phyloP scores from a whole-genome alignment of 2,329 filamentous ascomycete species.

The Beauveria medogensis region DNA sequence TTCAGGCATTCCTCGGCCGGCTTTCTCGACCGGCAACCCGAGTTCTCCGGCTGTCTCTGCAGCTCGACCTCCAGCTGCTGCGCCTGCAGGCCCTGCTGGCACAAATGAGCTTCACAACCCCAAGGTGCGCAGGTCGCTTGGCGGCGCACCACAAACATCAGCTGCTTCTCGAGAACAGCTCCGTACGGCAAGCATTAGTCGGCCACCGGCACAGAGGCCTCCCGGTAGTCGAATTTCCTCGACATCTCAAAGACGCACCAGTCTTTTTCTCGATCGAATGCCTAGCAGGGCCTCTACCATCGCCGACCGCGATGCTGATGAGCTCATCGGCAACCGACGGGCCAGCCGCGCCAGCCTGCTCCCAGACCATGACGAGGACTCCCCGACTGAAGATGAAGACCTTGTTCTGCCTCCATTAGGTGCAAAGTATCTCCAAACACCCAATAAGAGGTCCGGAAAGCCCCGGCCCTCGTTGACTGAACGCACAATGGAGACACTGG shows the following conservation, averaged over 20 bases:
- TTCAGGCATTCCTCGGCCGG: constrained; percentile 25
- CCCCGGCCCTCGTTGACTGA: constrained; percentile 62
- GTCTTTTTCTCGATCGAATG: constrained; percentile 10
- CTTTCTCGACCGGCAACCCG: constrained; percentile 16
- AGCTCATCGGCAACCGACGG: not conserved
- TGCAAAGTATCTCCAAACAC: constrained; percentile 14
- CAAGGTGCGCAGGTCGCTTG: constrained; percentile 29
- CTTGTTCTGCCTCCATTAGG: not conserved
- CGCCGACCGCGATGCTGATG: constrained; percentile 7
- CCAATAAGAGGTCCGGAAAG: constrained; percentile 19
- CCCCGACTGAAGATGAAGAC: not conserved
- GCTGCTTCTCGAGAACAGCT: constrained; percentile 31
- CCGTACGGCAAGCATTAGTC: constrained; percentile 17
- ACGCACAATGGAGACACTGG: constrained; percentile 76
- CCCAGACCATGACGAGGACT: constrained; percentile 13
- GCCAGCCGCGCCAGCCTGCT: not conserved
- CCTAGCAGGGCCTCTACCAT: constrained; percentile 11
- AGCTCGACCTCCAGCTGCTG: constrained; percentile 19
- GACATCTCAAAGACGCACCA: constrained; percentile 10
- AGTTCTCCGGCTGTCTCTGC: constrained; percentile 18
- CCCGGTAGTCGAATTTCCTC: constrained; percentile 6
- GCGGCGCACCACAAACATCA: not conserved
- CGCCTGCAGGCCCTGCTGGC: constrained; percentile 13
- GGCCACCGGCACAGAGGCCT: constrained; percentile 15
- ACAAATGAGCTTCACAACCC: constrained; percentile 29